phyloP scores from a whole-genome alignment of 2,329 filamentous ascomycete genomes.

The Pseudocercospora musae region DNA sequence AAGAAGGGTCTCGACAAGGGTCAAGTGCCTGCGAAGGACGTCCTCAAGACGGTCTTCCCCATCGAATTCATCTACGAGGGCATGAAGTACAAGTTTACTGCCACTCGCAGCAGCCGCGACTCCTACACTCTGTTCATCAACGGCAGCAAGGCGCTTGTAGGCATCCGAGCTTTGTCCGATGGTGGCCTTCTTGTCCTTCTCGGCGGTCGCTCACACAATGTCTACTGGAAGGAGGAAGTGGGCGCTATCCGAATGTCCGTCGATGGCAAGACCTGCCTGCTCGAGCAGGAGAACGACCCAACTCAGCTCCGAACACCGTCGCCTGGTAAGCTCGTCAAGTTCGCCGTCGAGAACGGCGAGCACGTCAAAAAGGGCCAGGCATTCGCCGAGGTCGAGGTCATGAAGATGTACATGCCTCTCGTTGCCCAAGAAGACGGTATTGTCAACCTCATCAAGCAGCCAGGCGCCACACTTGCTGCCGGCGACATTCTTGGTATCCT shows the following conservation, averaged over 20 bases:
- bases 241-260: constrained; percentile 93
- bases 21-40: constrained; percentile 93
- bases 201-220: constrained; percentile 89
- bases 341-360: constrained; percentile 89
- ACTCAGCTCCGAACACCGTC: constrained; percentile 93
- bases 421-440: constrained; percentile 92
- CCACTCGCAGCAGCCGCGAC: constrained; percentile 84
- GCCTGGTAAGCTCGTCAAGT: constrained; percentile 97
- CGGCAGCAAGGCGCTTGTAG: constrained; percentile 91
- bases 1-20: constrained; percentile 88
- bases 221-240: constrained; percentile 99
- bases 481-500: constrained; percentile 98
- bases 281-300: constrained; percentile 98
- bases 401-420: constrained; percentile 99
- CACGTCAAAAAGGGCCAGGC: constrained; percentile 90
- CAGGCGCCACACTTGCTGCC: constrained; percentile 93
- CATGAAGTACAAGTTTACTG: constrained; percentile 94
- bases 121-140: constrained; percentile 99
- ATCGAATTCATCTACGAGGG: constrained; percentile 99
- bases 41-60: constrained; percentile 94
- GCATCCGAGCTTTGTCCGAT: constrained; percentile 87
- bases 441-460: constrained; percentile 98
- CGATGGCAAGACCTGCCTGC: constrained; percentile 94
- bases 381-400: constrained; percentile 97
- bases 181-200: constrained; percentile 90